These are phyloP conservation scores for Nemania bipapillata DNA, from an alignment of 2,329 filamentous ascomycete genomes.

Conservation along the genomic window DNA sequence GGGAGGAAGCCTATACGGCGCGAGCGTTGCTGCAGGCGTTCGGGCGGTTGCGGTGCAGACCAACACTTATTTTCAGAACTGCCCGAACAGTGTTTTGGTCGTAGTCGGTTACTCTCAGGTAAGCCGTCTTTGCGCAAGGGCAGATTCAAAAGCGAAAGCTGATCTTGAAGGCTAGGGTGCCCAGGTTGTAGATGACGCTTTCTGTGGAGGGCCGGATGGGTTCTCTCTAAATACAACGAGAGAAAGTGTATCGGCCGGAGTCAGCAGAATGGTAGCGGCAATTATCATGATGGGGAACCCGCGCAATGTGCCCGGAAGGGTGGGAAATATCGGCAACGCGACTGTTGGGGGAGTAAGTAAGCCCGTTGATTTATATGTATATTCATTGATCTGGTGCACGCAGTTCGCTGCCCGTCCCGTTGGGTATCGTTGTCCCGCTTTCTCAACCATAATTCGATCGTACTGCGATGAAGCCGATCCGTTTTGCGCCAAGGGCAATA, in stretches of 20 bases:
- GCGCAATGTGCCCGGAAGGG: slow-evolving; percentile 61
- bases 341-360: slow-evolving; percentile 63
- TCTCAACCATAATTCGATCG: slow-evolving; percentile 62
- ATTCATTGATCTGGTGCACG: slow-evolving; percentile 17
- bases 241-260: slow-evolving; percentile 56
- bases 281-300: slow-evolving; percentile 71
- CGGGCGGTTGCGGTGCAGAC: slow-evolving; percentile 61
- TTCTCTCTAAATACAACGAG: slow-evolving; percentile 59
- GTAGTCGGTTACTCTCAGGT: slow-evolving; percentile 72
- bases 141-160: neutral
- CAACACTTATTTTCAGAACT: slow-evolving; percentile 62
- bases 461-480: slow-evolving; percentile 71
- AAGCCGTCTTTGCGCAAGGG: slow-evolving; percentile 22
- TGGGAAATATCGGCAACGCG: slow-evolving; percentile 70
- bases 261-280: slow-evolving; percentile 64
- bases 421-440: slow-evolving; percentile 64
- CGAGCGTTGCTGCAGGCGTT: slow-evolving; percentile 64
- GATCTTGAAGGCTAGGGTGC: slow-evolving; percentile 59
- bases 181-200: slow-evolving; percentile 70
- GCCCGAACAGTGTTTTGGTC: slow-evolving; percentile 65
- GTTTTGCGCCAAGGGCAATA: slow-evolving; percentile 69
- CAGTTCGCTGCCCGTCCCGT: slow-evolving; percentile 68
- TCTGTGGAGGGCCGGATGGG: slow-evolving; percentile 68
- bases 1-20: slow-evolving; percentile 64
- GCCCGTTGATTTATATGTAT: neutral